phyloP scores from a whole-genome alignment of 768 basidiomycete genomes.

The Mycena epipterygia region DNA sequence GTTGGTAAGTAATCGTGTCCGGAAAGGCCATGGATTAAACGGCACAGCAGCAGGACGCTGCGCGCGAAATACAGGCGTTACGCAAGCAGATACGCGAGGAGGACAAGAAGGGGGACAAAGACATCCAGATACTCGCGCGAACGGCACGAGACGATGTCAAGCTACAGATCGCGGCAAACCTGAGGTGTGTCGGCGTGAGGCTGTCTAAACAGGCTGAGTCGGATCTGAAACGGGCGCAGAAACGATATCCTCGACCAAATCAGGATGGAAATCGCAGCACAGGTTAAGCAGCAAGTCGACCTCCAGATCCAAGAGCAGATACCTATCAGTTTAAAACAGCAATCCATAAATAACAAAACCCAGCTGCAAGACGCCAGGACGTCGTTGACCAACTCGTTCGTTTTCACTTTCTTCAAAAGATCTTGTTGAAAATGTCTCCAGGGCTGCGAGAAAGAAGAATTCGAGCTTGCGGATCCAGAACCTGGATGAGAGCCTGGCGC shows the following conservation, averaged over 20 bases:
- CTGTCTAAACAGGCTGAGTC: constrained; percentile 40
- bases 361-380: constrained; percentile 59
- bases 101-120: constrained; percentile 43
- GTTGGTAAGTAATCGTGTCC: constrained; percentile 41
- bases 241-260: constrained; percentile 55
- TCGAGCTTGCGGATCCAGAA: constrained; percentile 54
- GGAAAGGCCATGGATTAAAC: not conserved
- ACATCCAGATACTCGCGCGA: constrained; percentile 30
- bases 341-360: constrained; percentile 57
- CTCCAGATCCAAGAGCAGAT: constrained; percentile 62
- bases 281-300: constrained; percentile 62
- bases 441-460: constrained; percentile 65
- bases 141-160: constrained; percentile 42
- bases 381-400: constrained; percentile 67
- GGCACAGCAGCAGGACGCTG: constrained; percentile 19
- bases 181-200: constrained; percentile 50
- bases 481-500: constrained; percentile 59
- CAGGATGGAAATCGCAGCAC: constrained; percentile 53
- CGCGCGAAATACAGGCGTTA: constrained; percentile 36
- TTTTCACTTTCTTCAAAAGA: not conserved
- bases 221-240: constrained; percentile 39
- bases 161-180: constrained; percentile 38
- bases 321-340: constrained; percentile 60
- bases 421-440: constrained; percentile 36
- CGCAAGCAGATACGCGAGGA: constrained; percentile 45